These are phyloP conservation scores for Podaxis sp. DNA, from an alignment of 768 basidiomycete species.

Conservation along the genomic window DNA sequence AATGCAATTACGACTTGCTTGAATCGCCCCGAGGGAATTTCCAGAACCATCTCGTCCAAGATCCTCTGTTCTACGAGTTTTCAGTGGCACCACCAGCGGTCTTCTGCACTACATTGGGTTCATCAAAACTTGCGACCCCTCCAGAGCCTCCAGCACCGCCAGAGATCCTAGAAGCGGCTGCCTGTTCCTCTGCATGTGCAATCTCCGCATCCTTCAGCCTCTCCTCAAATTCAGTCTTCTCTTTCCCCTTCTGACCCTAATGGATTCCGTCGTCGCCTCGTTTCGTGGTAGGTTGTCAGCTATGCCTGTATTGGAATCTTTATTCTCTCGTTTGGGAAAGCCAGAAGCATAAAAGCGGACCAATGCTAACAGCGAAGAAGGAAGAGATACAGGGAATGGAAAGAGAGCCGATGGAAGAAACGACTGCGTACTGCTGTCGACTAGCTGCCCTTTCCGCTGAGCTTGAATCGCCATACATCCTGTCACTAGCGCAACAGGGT, in stretches of 20 bases:
- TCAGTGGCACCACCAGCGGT: too few relatives aligned
- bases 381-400: not conserved
- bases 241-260: conserved; percentile 30
- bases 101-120: too few relatives aligned
- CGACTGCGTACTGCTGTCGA: conserved; percentile 16
- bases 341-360: not conserved
- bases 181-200: conserved; percentile 37
- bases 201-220: conserved; percentile 58
- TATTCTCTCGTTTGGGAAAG: not conserved
- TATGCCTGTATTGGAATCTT: conserved; percentile 2
- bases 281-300: conserved; percentile 3
- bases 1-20: too few relatives aligned
- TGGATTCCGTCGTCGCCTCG: conserved; percentile 20
- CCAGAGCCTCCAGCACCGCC: not conserved
- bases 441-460: conserved; percentile 32
- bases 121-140: not conserved
- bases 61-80: conserved; percentile 57
- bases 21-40: not conserved
- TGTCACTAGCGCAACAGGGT: conserved; percentile 66
- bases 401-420: not conserved
- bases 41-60: conserved; percentile 55
- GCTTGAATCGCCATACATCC: conserved; percentile 35
- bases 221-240: conserved; percentile 58
- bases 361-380: not conserved
- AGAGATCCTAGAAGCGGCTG: not conserved